These are phyloP conservation scores for Salix udensis DNA, from an alignment of 345 rosid species.

Conservation along the genomic window DNA sequence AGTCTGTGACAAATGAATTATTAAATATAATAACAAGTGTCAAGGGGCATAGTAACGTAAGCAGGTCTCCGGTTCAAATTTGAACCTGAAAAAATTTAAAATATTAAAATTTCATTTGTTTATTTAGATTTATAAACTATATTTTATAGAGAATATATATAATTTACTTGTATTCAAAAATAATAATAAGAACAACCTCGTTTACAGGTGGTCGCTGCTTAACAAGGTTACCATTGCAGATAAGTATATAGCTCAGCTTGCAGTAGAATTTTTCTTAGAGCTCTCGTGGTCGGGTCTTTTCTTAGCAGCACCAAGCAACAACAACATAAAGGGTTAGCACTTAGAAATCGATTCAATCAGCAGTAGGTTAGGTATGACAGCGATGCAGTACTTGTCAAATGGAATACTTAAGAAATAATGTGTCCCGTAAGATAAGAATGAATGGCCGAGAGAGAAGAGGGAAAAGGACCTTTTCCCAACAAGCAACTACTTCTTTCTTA, in stretches of 20 bases:
- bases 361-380: background rate
- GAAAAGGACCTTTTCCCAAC: background rate
- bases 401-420: background rate
- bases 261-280: too few relatives aligned
- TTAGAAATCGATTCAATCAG: too few relatives aligned
- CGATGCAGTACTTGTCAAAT: background rate
- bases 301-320: too few relatives aligned
- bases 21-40: background rate
- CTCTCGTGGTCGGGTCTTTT: too few relatives aligned
- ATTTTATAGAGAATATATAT: too few relatives aligned
- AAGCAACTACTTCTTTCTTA: background rate
- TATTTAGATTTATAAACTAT: too few relatives aligned
- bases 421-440: background rate
- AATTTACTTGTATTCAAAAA: too few relatives aligned
- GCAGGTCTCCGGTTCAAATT: rapidly evolving
- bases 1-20: background rate
- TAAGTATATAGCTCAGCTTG: too few relatives aligned
- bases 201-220: background rate
- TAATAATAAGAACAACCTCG: background rate
- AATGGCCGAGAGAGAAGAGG: background rate
- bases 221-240: background rate
- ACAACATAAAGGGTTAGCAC: too few relatives aligned
- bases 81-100: too few relatives aligned
- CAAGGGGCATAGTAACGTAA: too few relatives aligned
- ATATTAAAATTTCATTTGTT: too few relatives aligned